A percentile compares a stretch with the other conserved stretches of the same genome.
Evolutionary conservation across 1,284 basidiomycete genomes (phyloP).

Genomic region (Naganishia liquefaciens): DNA sequence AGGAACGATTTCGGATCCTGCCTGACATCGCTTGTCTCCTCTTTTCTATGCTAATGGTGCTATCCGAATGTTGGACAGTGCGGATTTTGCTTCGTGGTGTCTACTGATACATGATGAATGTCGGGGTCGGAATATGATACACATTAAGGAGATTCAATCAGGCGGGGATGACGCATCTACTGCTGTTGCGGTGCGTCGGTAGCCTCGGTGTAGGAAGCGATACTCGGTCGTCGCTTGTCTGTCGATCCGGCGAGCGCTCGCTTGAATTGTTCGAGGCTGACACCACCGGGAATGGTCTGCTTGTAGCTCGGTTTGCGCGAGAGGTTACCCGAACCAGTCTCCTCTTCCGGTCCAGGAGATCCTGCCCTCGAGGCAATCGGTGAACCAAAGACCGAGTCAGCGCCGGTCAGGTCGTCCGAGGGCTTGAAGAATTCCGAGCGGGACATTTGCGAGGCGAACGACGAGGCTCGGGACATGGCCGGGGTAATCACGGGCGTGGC

Average conservation of each 20-base stretch:
- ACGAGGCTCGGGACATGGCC: slow-evolving; percentile 47
- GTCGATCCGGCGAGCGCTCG: slow-evolving; percentile 40
- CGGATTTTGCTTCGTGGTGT: slow-evolving; percentile 19
- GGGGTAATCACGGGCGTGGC: slow-evolving; percentile 54
- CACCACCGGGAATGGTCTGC: slow-evolving; percentile 37
- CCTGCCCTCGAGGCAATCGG: slow-evolving; percentile 46
- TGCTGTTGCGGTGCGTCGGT: slow-evolving; percentile 14
- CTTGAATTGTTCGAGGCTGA: slow-evolving; percentile 53
- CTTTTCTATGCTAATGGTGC: slow-evolving; percentile 23
- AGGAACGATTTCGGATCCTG: background rate
- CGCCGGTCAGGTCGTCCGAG: slow-evolving; percentile 51
- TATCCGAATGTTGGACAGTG: background rate
- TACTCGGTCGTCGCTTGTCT: slow-evolving; percentile 26
- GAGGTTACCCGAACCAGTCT: slow-evolving; percentile 36
- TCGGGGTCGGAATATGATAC: slow-evolving; percentile 11
- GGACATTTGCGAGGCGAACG: slow-evolving; percentile 43
- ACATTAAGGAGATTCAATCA: slow-evolving; percentile 16
- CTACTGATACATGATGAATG: slow-evolving; percentile 25
- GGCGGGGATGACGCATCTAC: background rate
- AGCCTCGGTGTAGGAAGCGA: slow-evolving; percentile 22
- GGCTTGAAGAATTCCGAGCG: slow-evolving; percentile 37
- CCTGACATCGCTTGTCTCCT: slow-evolving; percentile 2
- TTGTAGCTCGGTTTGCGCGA: slow-evolving; percentile 27
- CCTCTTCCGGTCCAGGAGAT: slow-evolving; percentile 40
- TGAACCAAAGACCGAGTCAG: slow-evolving; percentile 52